phyloP scores from a whole-genome alignment of 164 flowering plant genomes.

The Chimonanthus salicifolius region DNA sequence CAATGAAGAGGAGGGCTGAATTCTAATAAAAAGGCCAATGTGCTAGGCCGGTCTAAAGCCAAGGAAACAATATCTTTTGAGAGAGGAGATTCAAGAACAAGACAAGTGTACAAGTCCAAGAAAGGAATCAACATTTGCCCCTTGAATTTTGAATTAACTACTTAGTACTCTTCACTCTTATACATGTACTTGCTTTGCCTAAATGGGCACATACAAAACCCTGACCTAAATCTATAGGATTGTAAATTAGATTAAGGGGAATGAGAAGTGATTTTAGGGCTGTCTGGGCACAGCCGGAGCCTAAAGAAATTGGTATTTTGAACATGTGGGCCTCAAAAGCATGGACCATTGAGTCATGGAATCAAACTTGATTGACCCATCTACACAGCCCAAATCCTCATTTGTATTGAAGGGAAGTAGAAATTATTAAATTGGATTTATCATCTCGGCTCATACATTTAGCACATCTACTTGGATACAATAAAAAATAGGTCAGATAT shows the following conservation, averaged over 20 bases:
- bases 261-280: too few species aligned
- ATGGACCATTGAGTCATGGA: too few species aligned
- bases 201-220: neutral
- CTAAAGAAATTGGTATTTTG: too few species aligned
- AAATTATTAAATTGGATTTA: too few species aligned
- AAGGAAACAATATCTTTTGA: neutral
- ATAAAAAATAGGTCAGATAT: neutral
- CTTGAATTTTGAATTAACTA: neutral
- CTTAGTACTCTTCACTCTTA: neutral
- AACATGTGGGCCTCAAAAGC: too few species aligned
- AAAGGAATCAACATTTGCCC: neutral
- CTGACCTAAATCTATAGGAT: neutral
- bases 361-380: too few species aligned
- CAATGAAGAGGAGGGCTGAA: neutral
- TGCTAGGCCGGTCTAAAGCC: neutral
- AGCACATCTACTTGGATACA: too few species aligned
- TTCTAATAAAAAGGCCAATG: neutral
- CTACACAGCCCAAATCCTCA: too few species aligned
- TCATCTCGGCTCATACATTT: too few species aligned
- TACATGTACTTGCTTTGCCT: neutral
- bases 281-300: too few species aligned
- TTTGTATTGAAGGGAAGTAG: too few species aligned
- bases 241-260: neutral
- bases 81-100: neutral
- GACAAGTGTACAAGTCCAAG: slow-evolving; percentile 2